Evolutionary conservation across 192 early-diverging fungal genomes (phyloP).

Genomic region (Coemansia sp.): DNA sequence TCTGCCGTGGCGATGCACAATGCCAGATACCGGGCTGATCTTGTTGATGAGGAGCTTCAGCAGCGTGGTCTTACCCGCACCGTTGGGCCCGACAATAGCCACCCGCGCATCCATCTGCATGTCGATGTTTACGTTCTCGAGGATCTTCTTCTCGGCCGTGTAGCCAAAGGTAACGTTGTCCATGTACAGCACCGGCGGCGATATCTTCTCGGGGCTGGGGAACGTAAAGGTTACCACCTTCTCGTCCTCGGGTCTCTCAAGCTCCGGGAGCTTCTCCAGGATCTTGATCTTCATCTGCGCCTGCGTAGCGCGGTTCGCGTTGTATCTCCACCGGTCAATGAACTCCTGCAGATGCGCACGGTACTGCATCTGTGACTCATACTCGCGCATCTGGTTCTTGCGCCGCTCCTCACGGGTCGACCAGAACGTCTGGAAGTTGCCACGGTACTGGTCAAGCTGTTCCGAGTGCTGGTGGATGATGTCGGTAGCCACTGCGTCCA

Average conservation of each 20-base stretch:
- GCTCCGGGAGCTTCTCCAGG: slow-evolving; percentile 91
- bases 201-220: slow-evolving; percentile 88
- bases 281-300: slow-evolving; percentile 98
- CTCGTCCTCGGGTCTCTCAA: slow-evolving; percentile 83
- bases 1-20: slow-evolving; percentile 88
- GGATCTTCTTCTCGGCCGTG: slow-evolving; percentile 71
- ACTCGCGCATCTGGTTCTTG: slow-evolving; percentile 89
- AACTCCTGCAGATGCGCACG: slow-evolving; percentile 96
- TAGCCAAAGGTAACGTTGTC: slow-evolving; percentile 89
- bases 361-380: slow-evolving; percentile 93
- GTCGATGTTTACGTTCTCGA: slow-evolving; percentile 84
- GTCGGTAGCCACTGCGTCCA: slow-evolving; percentile 96
- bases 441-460: slow-evolving; percentile 90
- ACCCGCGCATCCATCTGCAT: slow-evolving; percentile 97
- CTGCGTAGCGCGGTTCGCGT: slow-evolving; percentile 95
- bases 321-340: slow-evolving; percentile 99
- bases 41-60: slow-evolving; percentile 87
- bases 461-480: slow-evolving; percentile 96
- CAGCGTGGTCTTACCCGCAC: slow-evolving; percentile 97
- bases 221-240: slow-evolving; percentile 85
- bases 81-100: slow-evolving; percentile 99
- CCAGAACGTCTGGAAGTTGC: slow-evolving; percentile 91
- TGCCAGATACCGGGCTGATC: slow-evolving; percentile 74
- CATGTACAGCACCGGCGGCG: slow-evolving; percentile 97
- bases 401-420: slow-evolving; percentile 87